Evolutionary conservation across 345 rosid species (phyloP), one percentile per base, ranked within the genome.

Genomic region (Salix suchowensis): DNA sequence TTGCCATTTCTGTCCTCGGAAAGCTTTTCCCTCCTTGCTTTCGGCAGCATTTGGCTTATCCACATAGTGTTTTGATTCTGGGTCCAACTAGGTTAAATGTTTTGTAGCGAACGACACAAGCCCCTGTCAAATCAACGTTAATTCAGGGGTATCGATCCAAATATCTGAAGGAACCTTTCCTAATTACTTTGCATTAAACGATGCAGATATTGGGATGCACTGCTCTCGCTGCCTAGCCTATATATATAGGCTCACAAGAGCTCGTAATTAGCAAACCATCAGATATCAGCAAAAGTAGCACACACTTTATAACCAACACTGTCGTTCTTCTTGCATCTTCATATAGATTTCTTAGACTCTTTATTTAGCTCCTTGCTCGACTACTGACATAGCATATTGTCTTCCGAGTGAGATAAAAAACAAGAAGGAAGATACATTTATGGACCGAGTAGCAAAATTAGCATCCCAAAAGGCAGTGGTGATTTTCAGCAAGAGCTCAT

Each of bases 401-500:
- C 16, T 44, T 44, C 13, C 3, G 14, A 2, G 50, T 4, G 4
- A 12, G 50, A 40, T 40, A 40, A 9, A 10, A 9, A 44, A 44
- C 2, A 44, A 44, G 13, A 44, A 44, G 16, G 50, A 44, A 44
- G 50, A 44, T 44, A 32, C 34, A 32, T 32, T 32, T 5, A 95
- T 95, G 98, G 98, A 95, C 77, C 78, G 88, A 23, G 88, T 95
- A 12, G 86, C 85, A 21, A 95, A 84, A 78, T 75, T 95, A 78
- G 94, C 92, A 18, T 88, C 97, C 1, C 96, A 91, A 68, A 95
- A 88, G 86, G 97, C 97, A n/a, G 97, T 95, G 85, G 97, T 95
- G 88, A 95, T 93, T 62, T 95, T 93, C 89, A 93, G 97, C 89
- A 93, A 91, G 89, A 93, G 93, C 73, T 82, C 97, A 1, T 95